Percentiles rank a stretch among this genome's conserved stretches.
Evolutionary conservation across 306 rosid genomes (phyloP).

Genomic region (Echinosophora koreensis): DNA sequence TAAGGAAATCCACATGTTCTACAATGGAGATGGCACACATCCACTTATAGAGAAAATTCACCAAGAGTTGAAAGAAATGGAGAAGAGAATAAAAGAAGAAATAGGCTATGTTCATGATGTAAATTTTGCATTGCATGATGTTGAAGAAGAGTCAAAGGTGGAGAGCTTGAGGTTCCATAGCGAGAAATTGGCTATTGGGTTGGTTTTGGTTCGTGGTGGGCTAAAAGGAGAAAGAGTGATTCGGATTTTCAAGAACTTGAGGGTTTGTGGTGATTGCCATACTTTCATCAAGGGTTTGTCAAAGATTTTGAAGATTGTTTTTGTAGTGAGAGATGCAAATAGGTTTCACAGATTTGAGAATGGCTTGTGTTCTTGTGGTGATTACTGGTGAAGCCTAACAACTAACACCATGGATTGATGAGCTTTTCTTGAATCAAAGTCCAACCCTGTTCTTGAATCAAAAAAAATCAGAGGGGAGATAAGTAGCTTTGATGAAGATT

Average conservation of each 20-base stretch:
- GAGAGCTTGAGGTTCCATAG: slow-evolving; percentile 75
- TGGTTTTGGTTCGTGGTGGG: slow-evolving; percentile 62
- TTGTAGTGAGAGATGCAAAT: slow-evolving; percentile 70
- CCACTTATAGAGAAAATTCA: slow-evolving; percentile 63
- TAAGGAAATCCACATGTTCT: slow-evolving; percentile 65
- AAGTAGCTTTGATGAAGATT: not conserved
- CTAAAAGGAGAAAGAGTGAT: slow-evolving; percentile 42
- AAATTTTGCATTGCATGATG: slow-evolving; percentile 64
- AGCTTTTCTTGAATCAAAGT: not conserved
- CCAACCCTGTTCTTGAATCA: too few relatives aligned
- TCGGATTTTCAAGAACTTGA: slow-evolving; percentile 69
- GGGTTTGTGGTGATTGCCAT: slow-evolving; percentile 73
- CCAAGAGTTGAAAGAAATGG: slow-evolving; percentile 60
- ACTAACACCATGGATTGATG: not conserved
- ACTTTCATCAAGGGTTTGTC: slow-evolving; percentile 65
- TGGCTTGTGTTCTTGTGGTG: slow-evolving; percentile 69
- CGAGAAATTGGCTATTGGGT: slow-evolving; percentile 76
- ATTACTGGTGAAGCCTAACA: slow-evolving; percentile 59
- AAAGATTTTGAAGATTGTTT: slow-evolving; percentile 55
- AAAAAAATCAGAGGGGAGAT: not conserved
- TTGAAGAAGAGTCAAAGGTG: slow-evolving; percentile 71
- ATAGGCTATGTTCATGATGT: slow-evolving; percentile 59
- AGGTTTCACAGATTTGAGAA: slow-evolving; percentile 70
- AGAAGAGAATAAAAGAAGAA: slow-evolving; percentile 61
- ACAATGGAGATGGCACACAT: slow-evolving; percentile 62